phyloP scores from a whole-genome alignment of 1,284 basidiomycete species.

The Termitomyces sp. region DNA sequence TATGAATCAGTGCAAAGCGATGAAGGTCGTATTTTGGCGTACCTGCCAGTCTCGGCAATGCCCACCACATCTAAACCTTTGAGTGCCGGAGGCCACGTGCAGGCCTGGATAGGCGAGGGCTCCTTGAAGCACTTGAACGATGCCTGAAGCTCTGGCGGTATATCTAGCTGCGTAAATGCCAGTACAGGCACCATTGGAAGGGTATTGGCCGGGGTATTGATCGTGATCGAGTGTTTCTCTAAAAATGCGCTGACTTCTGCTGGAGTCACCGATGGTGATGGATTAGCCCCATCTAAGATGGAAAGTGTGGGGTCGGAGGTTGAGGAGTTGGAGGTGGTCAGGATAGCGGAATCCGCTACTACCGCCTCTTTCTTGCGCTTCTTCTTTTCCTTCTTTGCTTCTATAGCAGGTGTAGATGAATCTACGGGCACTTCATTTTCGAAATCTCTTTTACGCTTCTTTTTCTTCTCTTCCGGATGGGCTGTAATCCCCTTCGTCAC shows the following conservation, averaged over 20 bases:
- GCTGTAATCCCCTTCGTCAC: constrained; percentile 2
- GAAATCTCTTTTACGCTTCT: constrained; percentile 23
- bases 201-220: constrained; percentile 49
- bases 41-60: constrained; percentile 96
- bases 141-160: constrained; percentile 57
- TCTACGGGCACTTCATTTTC: constrained; percentile 9
- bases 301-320: constrained; percentile 19
- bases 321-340: constrained; percentile 8
- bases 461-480: constrained; percentile 21
- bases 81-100: constrained; percentile 90
- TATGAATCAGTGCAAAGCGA: constrained; percentile 1
- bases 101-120: constrained; percentile 95
- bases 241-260: constrained; percentile 63
- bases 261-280: constrained; percentile 22
- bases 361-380: constrained; percentile 17
- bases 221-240: constrained; percentile 67
- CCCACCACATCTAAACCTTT: constrained; percentile 87
- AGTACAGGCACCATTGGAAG: constrained; percentile 64
- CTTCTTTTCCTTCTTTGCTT: constrained; percentile 18
- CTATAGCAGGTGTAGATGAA: constrained; percentile 1
- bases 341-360: constrained; percentile 1
- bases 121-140: constrained; percentile 74
- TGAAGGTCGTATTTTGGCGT: constrained; percentile 11
- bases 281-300: constrained; percentile 12
- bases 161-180: constrained; percentile 70